A percentile compares a stretch with the other conserved stretches of the same genome.
Conservation (phyloP, 306 rosid genomes). For the cucumber (Cucumis sativus) region Cucumber_9930_V3 NC_026656.2:6043001-6043500, state of each 20-base stretch:
- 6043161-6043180: background rate
- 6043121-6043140: background rate
- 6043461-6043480: background rate
- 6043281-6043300: background rate
- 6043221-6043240: background rate
- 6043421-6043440: background rate
- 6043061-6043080: background rate
- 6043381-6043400: background rate
- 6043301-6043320: background rate
- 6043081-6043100: background rate
- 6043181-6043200: background rate
- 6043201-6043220: background rate
- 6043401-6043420: background rate
- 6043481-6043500: background rate
- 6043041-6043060: background rate
- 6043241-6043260: background rate
- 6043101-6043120: background rate
- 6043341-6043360: background rate
- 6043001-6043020: background rate
- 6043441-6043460: background rate
- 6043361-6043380: background rate
- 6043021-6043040: background rate
- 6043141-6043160: background rate
- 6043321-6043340: background rate
- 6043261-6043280: slow-evolving; percentile 1